Percentiles rank a stretch among this genome's conserved stretches.
phyloP scores from a whole-genome alignment of 331 rosid genomes.

The Acacia concinna region DNA sequence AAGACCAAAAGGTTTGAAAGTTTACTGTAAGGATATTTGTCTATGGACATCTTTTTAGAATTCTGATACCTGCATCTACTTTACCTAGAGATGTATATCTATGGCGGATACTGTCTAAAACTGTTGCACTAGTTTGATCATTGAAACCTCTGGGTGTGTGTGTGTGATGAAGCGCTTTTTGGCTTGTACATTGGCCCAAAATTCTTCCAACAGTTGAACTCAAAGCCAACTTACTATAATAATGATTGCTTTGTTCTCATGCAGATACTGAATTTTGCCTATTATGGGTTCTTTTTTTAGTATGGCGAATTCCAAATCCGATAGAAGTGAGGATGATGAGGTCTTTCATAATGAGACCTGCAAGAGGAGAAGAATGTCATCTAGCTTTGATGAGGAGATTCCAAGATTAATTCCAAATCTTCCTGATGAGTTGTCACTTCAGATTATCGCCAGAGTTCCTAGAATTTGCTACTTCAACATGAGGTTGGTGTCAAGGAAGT shows the following conservation, averaged over 20 bases:
- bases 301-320: conserved; percentile 42
- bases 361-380: conserved; percentile 77
- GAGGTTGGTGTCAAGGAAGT: conserved; percentile 70
- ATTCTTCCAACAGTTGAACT: conserved; percentile 16
- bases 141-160: background rate
- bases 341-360: conserved; percentile 44
- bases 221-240: conserved; percentile 8
- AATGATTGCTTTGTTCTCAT: conserved; percentile 25
- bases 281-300: conserved; percentile 79
- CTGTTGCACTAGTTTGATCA: background rate
- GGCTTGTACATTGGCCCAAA: background rate
- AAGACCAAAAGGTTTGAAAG: background rate
- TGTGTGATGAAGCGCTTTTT: background rate
- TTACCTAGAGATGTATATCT: background rate
- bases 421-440: conserved; percentile 91
- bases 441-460: conserved; percentile 87
- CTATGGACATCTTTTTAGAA: background rate
- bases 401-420: conserved; percentile 74
- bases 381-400: conserved; percentile 52
- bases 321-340: conserved; percentile 38
- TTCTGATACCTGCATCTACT: background rate
- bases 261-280: conserved; percentile 35
- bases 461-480: conserved; percentile 59
- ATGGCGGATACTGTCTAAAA: background rate
- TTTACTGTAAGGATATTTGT: background rate